Conservation (phyloP, 2,329 filamentous ascomycete genomes). For the Sordariomycetes sp. region DNA sequence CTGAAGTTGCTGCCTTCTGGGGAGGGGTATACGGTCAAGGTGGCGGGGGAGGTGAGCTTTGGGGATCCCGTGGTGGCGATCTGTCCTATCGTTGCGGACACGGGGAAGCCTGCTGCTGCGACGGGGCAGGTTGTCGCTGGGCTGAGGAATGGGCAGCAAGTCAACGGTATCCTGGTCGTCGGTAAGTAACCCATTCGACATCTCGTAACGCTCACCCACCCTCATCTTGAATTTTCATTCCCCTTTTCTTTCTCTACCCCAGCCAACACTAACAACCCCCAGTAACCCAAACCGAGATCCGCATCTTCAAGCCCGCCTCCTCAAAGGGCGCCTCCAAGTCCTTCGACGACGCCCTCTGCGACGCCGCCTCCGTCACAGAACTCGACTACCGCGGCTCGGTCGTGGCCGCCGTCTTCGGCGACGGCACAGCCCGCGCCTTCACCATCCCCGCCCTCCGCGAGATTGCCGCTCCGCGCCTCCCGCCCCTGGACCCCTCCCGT, state of each 20-base stretch:
- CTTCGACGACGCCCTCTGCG: slow-evolving; percentile 74
- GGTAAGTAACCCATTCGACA: slow-evolving; percentile 29
- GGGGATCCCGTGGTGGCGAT: slow-evolving; percentile 64
- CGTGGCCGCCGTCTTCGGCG: slow-evolving; percentile 73
- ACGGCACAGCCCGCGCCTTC: slow-evolving; percentile 66
- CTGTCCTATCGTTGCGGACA: slow-evolving; percentile 65
- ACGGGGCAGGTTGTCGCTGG: slow-evolving; percentile 64
- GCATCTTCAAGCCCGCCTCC: slow-evolving; percentile 75
- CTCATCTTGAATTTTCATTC: too few relatives aligned
- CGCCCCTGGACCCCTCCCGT: slow-evolving; percentile 62
- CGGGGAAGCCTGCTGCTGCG: slow-evolving; percentile 62
- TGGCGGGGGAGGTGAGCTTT: slow-evolving; percentile 53
- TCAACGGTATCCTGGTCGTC: slow-evolving; percentile 70
- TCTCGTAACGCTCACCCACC: too few relatives aligned
- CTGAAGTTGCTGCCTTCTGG: slow-evolving; percentile 78
- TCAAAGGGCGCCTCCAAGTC: slow-evolving; percentile 85
- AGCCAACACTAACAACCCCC: slow-evolving; percentile 2
- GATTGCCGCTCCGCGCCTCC: slow-evolving; percentile 53
- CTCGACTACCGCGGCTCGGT: slow-evolving; percentile 65
- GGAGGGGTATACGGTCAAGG: slow-evolving; percentile 58
- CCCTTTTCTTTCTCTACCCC: background rate
- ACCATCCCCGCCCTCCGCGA: slow-evolving; percentile 83
- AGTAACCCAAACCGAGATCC: slow-evolving; percentile 60
- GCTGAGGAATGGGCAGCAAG: slow-evolving; percentile 58
- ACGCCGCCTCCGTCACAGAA: slow-evolving; percentile 64